Percentiles rank a stretch among this genome's conserved stretches.
Evolutionary conservation across 2,329 filamentous ascomycete genomes (phyloP).

Genomic region (Aureobasidium pullulans): DNA sequence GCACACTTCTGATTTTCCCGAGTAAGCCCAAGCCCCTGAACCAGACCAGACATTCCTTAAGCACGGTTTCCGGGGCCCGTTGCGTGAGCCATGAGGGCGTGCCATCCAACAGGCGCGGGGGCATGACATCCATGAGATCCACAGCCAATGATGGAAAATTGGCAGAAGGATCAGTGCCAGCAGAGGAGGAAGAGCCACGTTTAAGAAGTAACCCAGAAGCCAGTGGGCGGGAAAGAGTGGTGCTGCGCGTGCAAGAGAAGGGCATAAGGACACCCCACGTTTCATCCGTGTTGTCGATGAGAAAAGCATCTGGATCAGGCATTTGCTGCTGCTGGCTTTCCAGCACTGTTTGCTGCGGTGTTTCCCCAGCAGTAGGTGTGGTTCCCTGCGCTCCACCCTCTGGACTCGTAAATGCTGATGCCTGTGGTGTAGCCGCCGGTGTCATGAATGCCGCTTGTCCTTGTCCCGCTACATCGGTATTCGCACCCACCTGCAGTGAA

Average conservation of each 20-base stretch:
- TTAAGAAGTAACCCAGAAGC: conserved; percentile 39
- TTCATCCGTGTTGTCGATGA: conserved; percentile 67
- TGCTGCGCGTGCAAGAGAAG: conserved; percentile 42
- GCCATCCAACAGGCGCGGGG: conserved; percentile 13
- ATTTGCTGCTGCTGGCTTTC: conserved; percentile 32
- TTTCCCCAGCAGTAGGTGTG: conserved; percentile 25
- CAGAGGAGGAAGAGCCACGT: conserved; percentile 21
- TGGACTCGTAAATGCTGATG: conserved; percentile 21
- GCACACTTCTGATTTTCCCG: conserved; percentile 56
- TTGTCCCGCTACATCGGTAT: conserved; percentile 31
- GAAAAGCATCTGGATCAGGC: conserved; percentile 58
- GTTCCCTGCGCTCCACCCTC: conserved; percentile 21
- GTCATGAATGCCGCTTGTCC: conserved; percentile 38
- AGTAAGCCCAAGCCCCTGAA: conserved; percentile 63
- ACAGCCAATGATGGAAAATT: conserved; percentile 30
- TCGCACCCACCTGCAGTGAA: conserved; percentile 45
- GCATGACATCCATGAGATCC: conserved; percentile 27
- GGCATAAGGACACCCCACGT: conserved; percentile 65
- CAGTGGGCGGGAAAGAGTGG: conserved; percentile 23
- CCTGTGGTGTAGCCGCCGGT: conserved; percentile 57
- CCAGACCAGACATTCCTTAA: conserved; percentile 63
- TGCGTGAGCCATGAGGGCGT: conserved; percentile 9
- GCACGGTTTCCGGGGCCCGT: conserved; percentile 46
- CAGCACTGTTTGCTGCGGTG: conserved; percentile 31
- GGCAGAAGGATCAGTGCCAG: background rate